Evolutionary conservation across 805 yeast genomes (phyloP), one percentile per base, ranked within the genome.

Genomic region (Teunomyces stri): DNA sequence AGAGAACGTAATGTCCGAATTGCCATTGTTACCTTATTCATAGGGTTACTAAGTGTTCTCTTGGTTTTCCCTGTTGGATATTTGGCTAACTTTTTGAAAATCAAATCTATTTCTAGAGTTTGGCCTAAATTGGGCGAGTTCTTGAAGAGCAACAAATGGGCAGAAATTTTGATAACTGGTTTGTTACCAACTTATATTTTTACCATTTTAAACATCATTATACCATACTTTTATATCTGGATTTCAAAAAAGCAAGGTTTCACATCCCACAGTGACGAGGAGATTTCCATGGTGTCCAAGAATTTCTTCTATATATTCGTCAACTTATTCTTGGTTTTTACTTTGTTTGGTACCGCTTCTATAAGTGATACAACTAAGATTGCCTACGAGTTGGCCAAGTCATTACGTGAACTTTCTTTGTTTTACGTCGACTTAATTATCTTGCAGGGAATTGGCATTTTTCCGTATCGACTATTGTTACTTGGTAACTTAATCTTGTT

Each of bases 241-340:
- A 69, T 92, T 43, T 85, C 97, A 0, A 74, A 82, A 2, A 75
- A 80, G 43, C 99, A 92, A 69, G 98, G 98, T 0, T 88, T 81
- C 57, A 84, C 95, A 0, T 89, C 97, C 5, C 85, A 87, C 57
- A 91, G 96, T 34, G 98, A 94, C 55, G 96, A 88, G 55, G 98
- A 94, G 62, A 69, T 90, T 13, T 86, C 96, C 0, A 81, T 90
- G 20, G 95, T 92, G 2, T 83, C 94, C 22, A 92, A 92, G 68
- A 94, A 94, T 70, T 92, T 91, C 69, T 91, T 94, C 63, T 94
- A 90, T 66, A 87, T 91, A 31, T 94, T 94, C 69, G 96, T 92
- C 53, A 92, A 92, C 65, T 75, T 94, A 78, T 94, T 92, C 61
- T 73, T 92, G 60, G 96, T 92, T 22, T 94, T 94, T 70, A 92